Evolutionary conservation across 352 stramenopile species (phyloP).

Genomic region (Phytophthora capsici): DNA sequence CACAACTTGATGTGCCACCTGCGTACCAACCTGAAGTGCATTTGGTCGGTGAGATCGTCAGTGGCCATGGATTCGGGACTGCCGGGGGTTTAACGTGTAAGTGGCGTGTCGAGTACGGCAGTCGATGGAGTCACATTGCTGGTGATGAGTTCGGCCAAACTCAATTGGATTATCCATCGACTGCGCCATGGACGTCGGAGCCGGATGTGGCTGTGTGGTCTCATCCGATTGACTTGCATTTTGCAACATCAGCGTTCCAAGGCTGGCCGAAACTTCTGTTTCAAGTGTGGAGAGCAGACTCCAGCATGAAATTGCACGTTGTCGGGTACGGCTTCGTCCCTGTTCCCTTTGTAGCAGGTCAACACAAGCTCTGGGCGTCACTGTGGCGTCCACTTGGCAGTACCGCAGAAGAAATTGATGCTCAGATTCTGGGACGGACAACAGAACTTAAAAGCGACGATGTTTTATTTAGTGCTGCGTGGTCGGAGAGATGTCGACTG

Average conservation of each 20-base stretch:
- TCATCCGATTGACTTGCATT: slow-evolving; percentile 76
- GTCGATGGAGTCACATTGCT: slow-evolving; percentile 60
- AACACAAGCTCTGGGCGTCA: slow-evolving; percentile 50
- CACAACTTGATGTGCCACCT: slow-evolving; percentile 42
- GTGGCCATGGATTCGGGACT: slow-evolving; percentile 52
- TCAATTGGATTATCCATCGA: slow-evolving; percentile 61
- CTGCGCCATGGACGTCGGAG: slow-evolving; percentile 23
- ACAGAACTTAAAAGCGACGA: slow-evolving; percentile 65
- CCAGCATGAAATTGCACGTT: slow-evolving; percentile 52
- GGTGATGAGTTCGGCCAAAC: slow-evolving; percentile 69
- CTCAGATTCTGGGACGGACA: slow-evolving; percentile 55
- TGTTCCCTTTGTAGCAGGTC: slow-evolving; percentile 58
- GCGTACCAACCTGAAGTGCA: slow-evolving; percentile 71
- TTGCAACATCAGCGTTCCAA: slow-evolving; percentile 57
- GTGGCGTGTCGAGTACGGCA: slow-evolving; percentile 72
- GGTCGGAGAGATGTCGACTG: slow-evolving; percentile 66
- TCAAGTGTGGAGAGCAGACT: slow-evolving; percentile 68
- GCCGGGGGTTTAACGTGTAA: slow-evolving; percentile 63
- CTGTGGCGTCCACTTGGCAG: slow-evolving; percentile 72
- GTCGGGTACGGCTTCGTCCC: slow-evolving; percentile 68
- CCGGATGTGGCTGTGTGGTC: slow-evolving; percentile 55
- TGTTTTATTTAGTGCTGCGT: slow-evolving; percentile 60
- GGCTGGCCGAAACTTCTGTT: slow-evolving; percentile 73
- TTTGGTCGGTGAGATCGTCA: slow-evolving; percentile 71
- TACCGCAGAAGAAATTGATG: slow-evolving; percentile 55